Percentiles rank a stretch among this genome's conserved stretches.
Conservation (phyloP, 352 stramenopile species). For the Phytopythium sindhum region DNA sequence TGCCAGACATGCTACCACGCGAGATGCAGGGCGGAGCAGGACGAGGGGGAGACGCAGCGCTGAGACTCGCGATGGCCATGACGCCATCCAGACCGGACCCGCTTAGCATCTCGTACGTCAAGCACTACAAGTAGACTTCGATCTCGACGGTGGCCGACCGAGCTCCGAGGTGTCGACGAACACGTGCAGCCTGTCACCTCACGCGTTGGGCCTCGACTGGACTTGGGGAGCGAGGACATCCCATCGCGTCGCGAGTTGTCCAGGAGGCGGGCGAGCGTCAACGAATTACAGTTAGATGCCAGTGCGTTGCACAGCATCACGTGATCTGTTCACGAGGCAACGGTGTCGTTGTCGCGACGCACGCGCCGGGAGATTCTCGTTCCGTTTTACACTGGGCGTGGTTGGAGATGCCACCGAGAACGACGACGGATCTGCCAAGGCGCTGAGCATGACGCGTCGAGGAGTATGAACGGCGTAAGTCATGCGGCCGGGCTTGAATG, state of each 20-base stretch:
- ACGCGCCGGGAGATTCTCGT: no score
- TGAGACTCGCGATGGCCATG: neutral
- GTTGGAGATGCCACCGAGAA: neutral
- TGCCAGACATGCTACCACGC: neutral
- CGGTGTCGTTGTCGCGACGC: neutral
- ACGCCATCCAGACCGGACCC: neutral
- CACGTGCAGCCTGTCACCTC: neutral
- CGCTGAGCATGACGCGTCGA: neutral
- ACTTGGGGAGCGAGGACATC: neutral
- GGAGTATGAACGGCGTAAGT: neutral
- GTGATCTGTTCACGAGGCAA: neutral
- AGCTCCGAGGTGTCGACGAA: neutral
- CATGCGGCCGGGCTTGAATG: neutral
- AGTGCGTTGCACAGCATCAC: neutral
- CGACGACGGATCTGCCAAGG: neutral
- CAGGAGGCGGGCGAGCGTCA: neutral
- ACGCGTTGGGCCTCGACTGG: neutral
- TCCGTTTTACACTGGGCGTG: no score
- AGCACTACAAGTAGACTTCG: conserved; percentile 5
- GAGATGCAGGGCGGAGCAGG: neutral
- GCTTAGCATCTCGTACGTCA: conserved; percentile 10
- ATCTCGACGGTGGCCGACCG: neutral
- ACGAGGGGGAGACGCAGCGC: neutral
- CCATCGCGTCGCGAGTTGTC: neutral
- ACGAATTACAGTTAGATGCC: neutral